Percentiles rank a stretch among this genome's conserved stretches.
phyloP scores from a whole-genome alignment of 2,329 filamentous ascomycete species.

The Clonostachys chloroleuca region DNA sequence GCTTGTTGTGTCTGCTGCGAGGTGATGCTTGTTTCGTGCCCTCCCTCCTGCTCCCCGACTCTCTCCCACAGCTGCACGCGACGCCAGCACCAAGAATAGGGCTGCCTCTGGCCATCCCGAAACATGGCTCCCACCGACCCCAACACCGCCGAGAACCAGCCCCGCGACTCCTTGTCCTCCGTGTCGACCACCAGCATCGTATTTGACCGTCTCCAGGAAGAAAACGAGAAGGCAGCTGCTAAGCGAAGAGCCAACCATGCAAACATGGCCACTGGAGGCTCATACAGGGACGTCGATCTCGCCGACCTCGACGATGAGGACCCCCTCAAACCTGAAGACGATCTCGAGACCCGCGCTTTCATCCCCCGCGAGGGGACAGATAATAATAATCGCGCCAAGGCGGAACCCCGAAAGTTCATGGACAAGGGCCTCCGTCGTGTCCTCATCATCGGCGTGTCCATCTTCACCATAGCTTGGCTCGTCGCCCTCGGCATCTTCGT shows the following conservation, averaged over 20 bases:
- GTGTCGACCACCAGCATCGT: slow-evolving; percentile 81
- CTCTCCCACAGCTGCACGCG: too few species aligned
- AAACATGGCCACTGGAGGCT: slow-evolving; percentile 8
- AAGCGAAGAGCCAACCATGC: slow-evolving; percentile 2
- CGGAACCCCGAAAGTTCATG: slow-evolving; percentile 42
- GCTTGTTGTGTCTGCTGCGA: too few species aligned
- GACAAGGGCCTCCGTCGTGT: slow-evolving; percentile 61
- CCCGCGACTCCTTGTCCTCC: slow-evolving; percentile 62
- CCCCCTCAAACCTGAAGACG: slow-evolving; percentile 23
- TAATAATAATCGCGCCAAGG: slow-evolving; percentile 8
- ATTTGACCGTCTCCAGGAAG: slow-evolving; percentile 70
- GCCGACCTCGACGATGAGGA: slow-evolving; percentile 39
- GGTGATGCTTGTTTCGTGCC: too few species aligned
- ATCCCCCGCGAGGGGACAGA: slow-evolving; percentile 24
- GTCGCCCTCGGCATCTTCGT: slow-evolving; percentile 65
- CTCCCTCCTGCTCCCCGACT: too few species aligned
- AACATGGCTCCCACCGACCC: background rate
- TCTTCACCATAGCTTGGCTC: slow-evolving; percentile 66
- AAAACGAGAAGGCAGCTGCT: slow-evolving; percentile 25
- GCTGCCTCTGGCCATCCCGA: too few species aligned
- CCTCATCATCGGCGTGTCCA: slow-evolving; percentile 53
- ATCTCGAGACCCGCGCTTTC: slow-evolving; percentile 50
- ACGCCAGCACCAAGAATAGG: too few species aligned
- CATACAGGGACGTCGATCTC: slow-evolving; percentile 16
- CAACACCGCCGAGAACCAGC: slow-evolving; percentile 17